Evolutionary conservation across 2,329 filamentous ascomycete species (phyloP).

Genomic region (Phaeosphaeriaceae sp.): DNA sequence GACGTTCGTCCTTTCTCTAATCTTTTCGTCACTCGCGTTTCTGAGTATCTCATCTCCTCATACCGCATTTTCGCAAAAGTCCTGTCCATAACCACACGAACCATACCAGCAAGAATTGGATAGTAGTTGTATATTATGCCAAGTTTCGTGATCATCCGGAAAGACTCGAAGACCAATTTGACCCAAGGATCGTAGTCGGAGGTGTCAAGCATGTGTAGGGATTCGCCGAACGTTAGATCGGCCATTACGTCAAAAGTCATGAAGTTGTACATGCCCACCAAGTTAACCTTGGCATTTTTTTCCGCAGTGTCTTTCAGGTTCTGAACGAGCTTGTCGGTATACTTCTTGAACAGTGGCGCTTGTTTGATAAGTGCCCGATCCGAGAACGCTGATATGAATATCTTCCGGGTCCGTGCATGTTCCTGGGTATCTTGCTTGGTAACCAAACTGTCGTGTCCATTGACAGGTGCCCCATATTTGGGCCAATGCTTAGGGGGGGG

Average conservation of each 20-base stretch:
- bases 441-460: not conserved
- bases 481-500: conserved; percentile 8
- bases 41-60: conserved; percentile 17
- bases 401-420: conserved; percentile 21
- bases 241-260: conserved; percentile 41
- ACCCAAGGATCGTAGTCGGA: conserved; percentile 40
- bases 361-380: conserved; percentile 44
- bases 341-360: conserved; percentile 42
- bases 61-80: not conserved
- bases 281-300: conserved; percentile 36
- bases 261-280: conserved; percentile 29
- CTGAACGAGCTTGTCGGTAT: conserved; percentile 47
- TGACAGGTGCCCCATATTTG: not conserved
- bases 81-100: not conserved
- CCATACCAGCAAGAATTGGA: not conserved
- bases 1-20: conserved; percentile 27
- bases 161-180: not conserved
- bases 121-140: conserved; percentile 1
- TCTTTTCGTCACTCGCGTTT: conserved; percentile 29
- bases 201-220: conserved; percentile 31
- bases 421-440: not conserved
- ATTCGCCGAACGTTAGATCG: conserved; percentile 40
- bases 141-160: not conserved
- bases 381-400: conserved; percentile 44
- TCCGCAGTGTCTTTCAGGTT: conserved; percentile 37